A percentile compares a stretch with the other conserved stretches of the same genome.
Conservation (phyloP, 2,329 filamentous ascomycete species). For the Orbilia blumenaviensis region DNA sequence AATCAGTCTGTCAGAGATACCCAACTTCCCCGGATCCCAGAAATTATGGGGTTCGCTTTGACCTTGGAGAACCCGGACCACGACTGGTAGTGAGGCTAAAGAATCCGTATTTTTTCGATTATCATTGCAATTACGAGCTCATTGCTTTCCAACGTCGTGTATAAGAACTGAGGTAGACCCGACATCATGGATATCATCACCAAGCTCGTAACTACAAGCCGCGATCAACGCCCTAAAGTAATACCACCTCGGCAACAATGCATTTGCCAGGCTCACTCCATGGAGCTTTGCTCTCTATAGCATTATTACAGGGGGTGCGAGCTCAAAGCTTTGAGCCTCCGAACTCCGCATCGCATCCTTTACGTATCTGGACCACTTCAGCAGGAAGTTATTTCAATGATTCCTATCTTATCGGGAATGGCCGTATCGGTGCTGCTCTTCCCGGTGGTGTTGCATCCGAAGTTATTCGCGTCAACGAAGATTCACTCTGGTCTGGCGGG, state of each 20-base stretch:
- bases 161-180: neutral
- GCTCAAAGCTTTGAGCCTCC: constrained; percentile 11
- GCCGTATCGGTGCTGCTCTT: constrained; percentile 63
- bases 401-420: constrained; percentile 65
- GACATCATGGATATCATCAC: neutral
- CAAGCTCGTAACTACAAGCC: neutral
- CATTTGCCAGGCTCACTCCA: neutral
- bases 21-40: neutral
- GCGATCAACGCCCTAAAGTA: neutral
- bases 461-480: constrained; percentile 64
- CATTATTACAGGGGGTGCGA: neutral
- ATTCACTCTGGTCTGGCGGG: constrained; percentile 65
- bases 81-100: too few relatives aligned
- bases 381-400: constrained; percentile 59
- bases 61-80: neutral
- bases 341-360: constrained; percentile 20
- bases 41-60: neutral
- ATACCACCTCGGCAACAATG: neutral
- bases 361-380: constrained; percentile 34
- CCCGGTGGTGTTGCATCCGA: constrained; percentile 64
- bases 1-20: neutral
- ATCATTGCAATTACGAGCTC: neutral
- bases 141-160: neutral
- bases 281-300: neutral
- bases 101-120: too few relatives aligned